Percentiles rank a stretch among this genome's conserved stretches.
These are phyloP conservation scores for Cercospora brassicicola DNA, from an alignment of 2,329 filamentous ascomycete species.

Conservation along the genomic window DNA sequence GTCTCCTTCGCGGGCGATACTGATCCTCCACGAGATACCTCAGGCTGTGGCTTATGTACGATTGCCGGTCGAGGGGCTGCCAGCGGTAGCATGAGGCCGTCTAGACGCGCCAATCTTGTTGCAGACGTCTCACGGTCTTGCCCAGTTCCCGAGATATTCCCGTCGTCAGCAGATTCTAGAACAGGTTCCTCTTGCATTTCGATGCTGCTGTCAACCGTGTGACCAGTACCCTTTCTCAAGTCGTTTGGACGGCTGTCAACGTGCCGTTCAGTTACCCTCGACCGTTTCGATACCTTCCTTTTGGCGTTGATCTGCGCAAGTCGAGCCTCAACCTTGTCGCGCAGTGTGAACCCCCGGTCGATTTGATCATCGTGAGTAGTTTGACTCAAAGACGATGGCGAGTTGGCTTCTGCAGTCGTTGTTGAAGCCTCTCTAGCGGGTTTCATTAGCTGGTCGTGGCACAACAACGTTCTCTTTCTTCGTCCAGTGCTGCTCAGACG, in stretches of 20 bases:
- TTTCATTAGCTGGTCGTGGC: conserved; percentile 39
- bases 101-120: conserved; percentile 24
- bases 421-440: conserved; percentile 19
- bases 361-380: not conserved
- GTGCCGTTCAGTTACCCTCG: not conserved
- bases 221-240: not conserved
- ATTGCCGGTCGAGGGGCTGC: conserved; percentile 7
- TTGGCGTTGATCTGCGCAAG: conserved; percentile 35
- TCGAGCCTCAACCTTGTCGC: conserved; percentile 33
- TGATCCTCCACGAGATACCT: not conserved
- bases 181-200: conserved; percentile 8
- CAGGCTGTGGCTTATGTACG: not conserved
- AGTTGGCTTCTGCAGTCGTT: not conserved
- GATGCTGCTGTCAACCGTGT: conserved; percentile 11
- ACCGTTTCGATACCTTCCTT: conserved; percentile 14
- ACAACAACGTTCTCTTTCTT: conserved; percentile 45
- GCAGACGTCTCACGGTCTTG: conserved; percentile 15
- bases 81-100: conserved; percentile 25
- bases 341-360: conserved; percentile 22
- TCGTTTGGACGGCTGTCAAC: not conserved
- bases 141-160: not conserved
- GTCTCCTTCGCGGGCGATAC: conserved; percentile 11
- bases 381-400: not conserved
- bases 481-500: conserved; percentile 43
- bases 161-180: conserved; percentile 3